These are phyloP conservation scores for Chondrostereum purpureum DNA, from an alignment of 1,284 basidiomycete genomes.

Conservation along the genomic window DNA sequence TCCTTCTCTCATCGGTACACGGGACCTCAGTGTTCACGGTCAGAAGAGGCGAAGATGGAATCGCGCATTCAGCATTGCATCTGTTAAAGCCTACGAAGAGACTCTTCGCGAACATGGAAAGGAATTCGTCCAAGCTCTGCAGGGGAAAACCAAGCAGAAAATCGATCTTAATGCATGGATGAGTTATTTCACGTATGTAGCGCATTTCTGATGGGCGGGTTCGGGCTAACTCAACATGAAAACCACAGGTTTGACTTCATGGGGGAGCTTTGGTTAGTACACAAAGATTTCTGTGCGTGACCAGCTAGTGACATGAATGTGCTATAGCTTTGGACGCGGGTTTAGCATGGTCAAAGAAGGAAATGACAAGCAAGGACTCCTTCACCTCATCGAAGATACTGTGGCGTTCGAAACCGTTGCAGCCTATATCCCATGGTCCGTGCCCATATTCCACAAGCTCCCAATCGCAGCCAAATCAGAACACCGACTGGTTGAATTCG, in stretches of 20 bases:
- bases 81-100: slow-evolving; percentile 1
- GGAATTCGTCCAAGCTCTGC: not conserved
- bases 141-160: slow-evolving; percentile 13
- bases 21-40: slow-evolving; percentile 22
- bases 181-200: not conserved
- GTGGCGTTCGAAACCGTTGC: slow-evolving; percentile 15
- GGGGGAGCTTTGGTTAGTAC: slow-evolving; percentile 1
- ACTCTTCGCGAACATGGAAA: not conserved
- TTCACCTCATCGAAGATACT: slow-evolving; percentile 28
- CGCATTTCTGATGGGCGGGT: not conserved
- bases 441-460: slow-evolving; percentile 2
- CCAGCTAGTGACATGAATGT: too few relatives aligned
- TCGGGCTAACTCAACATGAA: not conserved
- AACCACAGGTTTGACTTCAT: slow-evolving; percentile 2
- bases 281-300: too few relatives aligned
- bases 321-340: not conserved
- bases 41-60: not conserved
- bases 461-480: not conserved
- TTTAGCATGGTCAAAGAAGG: not conserved
- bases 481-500: slow-evolving; percentile 3
- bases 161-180: slow-evolving; percentile 1
- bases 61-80: not conserved
- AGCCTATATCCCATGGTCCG: not conserved
- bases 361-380: slow-evolving; percentile 22
- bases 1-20: slow-evolving; percentile 19